phyloP scores from a whole-genome alignment of 225 moss, liverwort and hornwort species.

The Pseudoscleropodium purum region DNA sequence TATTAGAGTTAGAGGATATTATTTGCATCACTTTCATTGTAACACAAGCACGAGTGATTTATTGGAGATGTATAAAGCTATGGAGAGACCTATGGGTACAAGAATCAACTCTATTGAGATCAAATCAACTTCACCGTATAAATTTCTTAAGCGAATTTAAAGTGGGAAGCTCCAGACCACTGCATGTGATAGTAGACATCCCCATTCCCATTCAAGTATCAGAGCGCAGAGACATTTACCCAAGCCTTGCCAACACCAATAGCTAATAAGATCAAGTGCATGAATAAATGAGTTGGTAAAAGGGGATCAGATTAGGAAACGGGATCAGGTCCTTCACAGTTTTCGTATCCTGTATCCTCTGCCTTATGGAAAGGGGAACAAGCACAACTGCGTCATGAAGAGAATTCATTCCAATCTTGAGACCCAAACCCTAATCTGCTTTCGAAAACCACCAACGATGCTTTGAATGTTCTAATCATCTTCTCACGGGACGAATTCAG shows the following conservation, averaged over 20 bases:
- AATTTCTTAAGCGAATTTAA: not conserved
- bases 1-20: not conserved
- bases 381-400: not conserved
- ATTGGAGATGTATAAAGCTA: not conserved
- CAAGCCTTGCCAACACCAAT: not conserved
- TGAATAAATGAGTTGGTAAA: not conserved
- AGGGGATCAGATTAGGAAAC: not conserved
- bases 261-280: not conserved
- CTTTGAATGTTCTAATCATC: not conserved
- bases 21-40: not conserved
- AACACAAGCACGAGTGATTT: not conserved
- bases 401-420: not conserved
- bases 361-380: not conserved
- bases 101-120: not conserved
- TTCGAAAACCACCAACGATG: not conserved
- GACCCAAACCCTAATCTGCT: not conserved
- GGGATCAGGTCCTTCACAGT: not conserved
- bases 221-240: not conserved
- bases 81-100: not conserved
- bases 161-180: not conserved
- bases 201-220: not conserved
- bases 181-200: not conserved
- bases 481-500: not conserved
- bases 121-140: not conserved
- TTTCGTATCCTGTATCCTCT: not conserved